phyloP scores from a whole-genome alignment of 2,329 filamentous ascomycete species.

The Coniochaeta hoffmannii region DNA sequence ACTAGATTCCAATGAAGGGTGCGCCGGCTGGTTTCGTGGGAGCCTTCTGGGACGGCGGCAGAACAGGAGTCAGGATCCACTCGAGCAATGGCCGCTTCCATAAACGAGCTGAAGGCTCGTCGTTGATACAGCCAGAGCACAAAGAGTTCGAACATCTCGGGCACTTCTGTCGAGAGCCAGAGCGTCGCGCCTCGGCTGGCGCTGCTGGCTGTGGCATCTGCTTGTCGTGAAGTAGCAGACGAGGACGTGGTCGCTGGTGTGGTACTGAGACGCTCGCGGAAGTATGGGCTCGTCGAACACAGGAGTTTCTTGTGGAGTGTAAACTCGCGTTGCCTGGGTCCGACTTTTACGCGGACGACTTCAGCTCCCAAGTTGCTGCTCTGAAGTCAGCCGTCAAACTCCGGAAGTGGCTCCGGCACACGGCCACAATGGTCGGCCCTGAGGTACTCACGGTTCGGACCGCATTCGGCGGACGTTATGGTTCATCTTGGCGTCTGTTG shows the following conservation, averaged over 20 bases:
- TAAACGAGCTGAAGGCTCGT: conserved; percentile 30
- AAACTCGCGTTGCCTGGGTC: conserved; percentile 21
- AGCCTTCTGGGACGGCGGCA: conserved; percentile 12
- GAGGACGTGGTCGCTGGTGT: conserved; percentile 16
- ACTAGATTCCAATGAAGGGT: conserved; percentile 49
- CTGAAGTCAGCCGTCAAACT: not conserved
- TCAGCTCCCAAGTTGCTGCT: conserved; percentile 13
- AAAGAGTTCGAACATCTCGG: conserved; percentile 46
- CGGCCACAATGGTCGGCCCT: too few relatives aligned
- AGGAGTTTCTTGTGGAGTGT: conserved; percentile 30
- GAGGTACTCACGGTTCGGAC: not conserved
- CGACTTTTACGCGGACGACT: conserved; percentile 22
- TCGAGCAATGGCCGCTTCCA: conserved; percentile 32
- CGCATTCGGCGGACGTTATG: not conserved
- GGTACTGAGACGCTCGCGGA: conserved; percentile 36
- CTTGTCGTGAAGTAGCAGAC: conserved; percentile 6
- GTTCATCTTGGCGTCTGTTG: not conserved
- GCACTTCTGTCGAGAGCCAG: conserved; percentile 36
- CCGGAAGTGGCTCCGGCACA: not conserved
- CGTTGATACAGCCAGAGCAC: conserved; percentile 43
- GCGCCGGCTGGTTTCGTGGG: conserved; percentile 22
- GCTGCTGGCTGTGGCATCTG: not conserved
- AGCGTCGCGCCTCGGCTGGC: conserved; percentile 15
- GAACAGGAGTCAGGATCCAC: not conserved
- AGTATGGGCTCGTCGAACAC: conserved; percentile 38